A percentile compares a stretch with the other conserved stretches of the same genome.
Conservation (phyloP, 2,329 filamentous ascomycete genomes). For the Thermothelomyces thermophilus region DNA sequence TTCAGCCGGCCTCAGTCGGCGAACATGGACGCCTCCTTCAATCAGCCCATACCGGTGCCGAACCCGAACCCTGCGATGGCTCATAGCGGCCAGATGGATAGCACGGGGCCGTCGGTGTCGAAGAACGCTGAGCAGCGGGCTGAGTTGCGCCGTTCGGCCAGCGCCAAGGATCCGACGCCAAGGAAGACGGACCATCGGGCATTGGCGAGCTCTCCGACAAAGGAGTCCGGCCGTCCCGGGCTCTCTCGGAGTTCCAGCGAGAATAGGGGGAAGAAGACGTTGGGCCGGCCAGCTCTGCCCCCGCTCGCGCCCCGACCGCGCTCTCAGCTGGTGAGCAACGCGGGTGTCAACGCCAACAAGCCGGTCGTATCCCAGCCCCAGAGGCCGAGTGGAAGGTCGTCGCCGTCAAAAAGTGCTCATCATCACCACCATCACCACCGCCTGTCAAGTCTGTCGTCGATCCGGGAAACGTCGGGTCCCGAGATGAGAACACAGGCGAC, state of each 20-base stretch:
- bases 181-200: slow-evolving; percentile 38
- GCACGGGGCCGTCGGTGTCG: slow-evolving; percentile 25
- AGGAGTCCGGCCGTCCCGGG: slow-evolving; percentile 40
- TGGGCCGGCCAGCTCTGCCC: slow-evolving; percentile 37
- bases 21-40: slow-evolving; percentile 36
- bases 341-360: slow-evolving; percentile 30
- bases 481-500: slow-evolving; percentile 50
- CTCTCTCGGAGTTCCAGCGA: slow-evolving; percentile 52
- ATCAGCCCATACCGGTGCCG: slow-evolving; percentile 27
- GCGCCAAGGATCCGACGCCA: slow-evolving; percentile 38
- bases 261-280: slow-evolving; percentile 40
- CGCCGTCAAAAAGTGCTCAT: slow-evolving; percentile 46
- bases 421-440: slow-evolving; percentile 40
- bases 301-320: slow-evolving; percentile 35
- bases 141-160: slow-evolving; percentile 41
- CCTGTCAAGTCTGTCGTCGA: slow-evolving; percentile 48
- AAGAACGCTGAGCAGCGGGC: slow-evolving; percentile 30
- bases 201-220: slow-evolving; percentile 45
- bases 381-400: slow-evolving; percentile 42
- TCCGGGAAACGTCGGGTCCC: slow-evolving; percentile 46
- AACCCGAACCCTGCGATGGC: slow-evolving; percentile 17
- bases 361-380: slow-evolving; percentile 31
- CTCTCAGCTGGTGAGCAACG: slow-evolving; percentile 27
- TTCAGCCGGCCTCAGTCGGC: slow-evolving; percentile 48
- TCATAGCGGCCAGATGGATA: slow-evolving; percentile 18